Base-by-base conservation (phyloP, 2,329 filamentous ascomycete genomes). In the Fusarium clavum region DNA sequence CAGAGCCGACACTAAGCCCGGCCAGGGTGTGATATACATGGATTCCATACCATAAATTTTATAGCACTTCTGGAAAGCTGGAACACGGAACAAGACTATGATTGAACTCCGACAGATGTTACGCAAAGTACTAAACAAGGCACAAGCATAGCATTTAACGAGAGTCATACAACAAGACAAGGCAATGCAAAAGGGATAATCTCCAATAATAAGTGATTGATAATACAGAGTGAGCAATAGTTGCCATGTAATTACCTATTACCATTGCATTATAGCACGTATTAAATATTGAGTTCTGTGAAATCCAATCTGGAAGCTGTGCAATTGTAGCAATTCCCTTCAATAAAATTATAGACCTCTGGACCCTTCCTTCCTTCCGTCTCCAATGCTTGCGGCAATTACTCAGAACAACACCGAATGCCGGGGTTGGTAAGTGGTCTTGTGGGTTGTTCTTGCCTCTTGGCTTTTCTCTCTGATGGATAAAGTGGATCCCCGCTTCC, bases 401-500 rank as follows among this genome's bases (percentile, higher is more conserved):
- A 47, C 11, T 34, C 13, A 20, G 7, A 30, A 18, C 43, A 65
- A 66, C 22, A 41, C 46, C 41, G 63, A 57, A 67, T 68, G 53
- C 40, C 55, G 27, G 61, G 46, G 38, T 22, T 41, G 29, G 34
- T 38, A 44, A 43, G 48, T 65, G 24, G 48, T 58, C 60, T 52
- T 53, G 52, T 55, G 47, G 27, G 59, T 52, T 44, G 18, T 20
- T 53, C 29, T 30, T 25, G 45, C 25, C 16, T 48, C n/a, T 61
- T 48, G 49, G 30, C 38, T 47, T 24, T 41, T 41, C n/a, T 13
- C 46, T 51, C 10, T 64, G 22, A 56, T 67, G 46, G 62, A 34
- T 43, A 43, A 40, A 54, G 64, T 67, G 63, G 63, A 25, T 8
- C 45, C 49, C 64, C 62, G 62, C 48, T 69, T 57, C 65, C 65